Evolutionary conservation across 2,329 filamentous ascomycete genomes (phyloP), one percentile per base, ranked within the genome.

Genomic region (Trematosphaeria pertusa): DNA sequence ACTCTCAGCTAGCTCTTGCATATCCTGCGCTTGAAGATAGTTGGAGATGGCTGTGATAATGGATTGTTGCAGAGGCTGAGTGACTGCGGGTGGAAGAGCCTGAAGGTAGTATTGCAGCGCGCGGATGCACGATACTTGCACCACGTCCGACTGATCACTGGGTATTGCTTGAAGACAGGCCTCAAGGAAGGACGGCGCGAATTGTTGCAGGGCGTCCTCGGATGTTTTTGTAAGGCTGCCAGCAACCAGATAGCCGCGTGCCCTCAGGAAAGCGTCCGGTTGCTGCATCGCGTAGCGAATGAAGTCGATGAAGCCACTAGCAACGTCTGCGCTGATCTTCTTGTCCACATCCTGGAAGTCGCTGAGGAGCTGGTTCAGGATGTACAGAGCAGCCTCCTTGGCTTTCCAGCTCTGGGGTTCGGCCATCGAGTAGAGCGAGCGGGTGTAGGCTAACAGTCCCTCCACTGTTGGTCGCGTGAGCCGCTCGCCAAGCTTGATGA

Each of bases 401-500:
- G 78, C 73, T 69, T 86, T 86, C 82, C 83, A 86, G 50, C 77
- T 80, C 54, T 72, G 62, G n/a, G n/a, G n/a, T n/a, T n/a, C n/a
- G 30, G 67, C 55, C 64, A 78, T 55, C 3, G 82, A 78, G 67
- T 95, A 96, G 0, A 95, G 78, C 5, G 81, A 78, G 67, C 88
- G 87, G 24, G 89, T 89, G 71, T 91, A 88, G 10, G 83, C 82
- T 48, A 92, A 85, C 31, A 97, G 80, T 5, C 88, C 90, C 62
- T 95, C 88, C 10, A 95, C 79, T 0, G 90, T 87, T 41, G 84
- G 84, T 43, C 84, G 80, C 57, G 86, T 84, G 43, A 96, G 82
- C 92, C 91, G 96, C 70, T 97, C 92, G 37, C 89, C 90, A 48
- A 96, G 79, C 75, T 96, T 97, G 73, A 96, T 91, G 20, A 96